phyloP scores from a whole-genome alignment of 305 asterid genomes.

The Solanum hybrid region DNA sequence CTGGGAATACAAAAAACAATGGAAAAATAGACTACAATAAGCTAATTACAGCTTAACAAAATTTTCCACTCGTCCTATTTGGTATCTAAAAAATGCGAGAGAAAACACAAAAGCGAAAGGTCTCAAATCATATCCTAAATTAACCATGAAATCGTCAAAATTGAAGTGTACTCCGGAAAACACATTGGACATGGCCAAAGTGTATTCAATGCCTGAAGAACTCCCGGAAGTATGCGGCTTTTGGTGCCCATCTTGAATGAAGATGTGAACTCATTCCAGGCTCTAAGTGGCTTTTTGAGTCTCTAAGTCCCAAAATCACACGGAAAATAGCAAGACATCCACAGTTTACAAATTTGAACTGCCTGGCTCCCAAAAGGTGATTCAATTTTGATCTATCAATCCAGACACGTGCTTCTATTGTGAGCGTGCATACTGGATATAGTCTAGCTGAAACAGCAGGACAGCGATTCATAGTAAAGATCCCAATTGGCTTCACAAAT shows the following conservation, averaged over 20 bases:
- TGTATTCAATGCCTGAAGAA: background rate
- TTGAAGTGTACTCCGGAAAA: background rate
- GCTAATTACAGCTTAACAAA: constrained; percentile 3
- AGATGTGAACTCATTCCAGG: background rate
- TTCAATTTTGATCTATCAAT: background rate
- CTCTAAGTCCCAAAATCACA: constrained; percentile 4
- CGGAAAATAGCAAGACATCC: constrained; percentile 4
- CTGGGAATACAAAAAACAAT: background rate
- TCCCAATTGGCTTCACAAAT: constrained; percentile 5
- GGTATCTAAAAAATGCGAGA: background rate
- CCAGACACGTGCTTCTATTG: constrained; percentile 1
- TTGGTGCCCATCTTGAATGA: background rate
- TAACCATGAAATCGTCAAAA: background rate
- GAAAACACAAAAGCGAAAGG: background rate
- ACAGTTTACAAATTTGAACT: background rate
- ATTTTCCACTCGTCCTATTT: background rate
- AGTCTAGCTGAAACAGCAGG: background rate
- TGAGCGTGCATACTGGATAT: background rate
- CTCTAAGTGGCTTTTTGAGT: background rate
- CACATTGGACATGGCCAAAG: background rate
- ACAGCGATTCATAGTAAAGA: background rate
- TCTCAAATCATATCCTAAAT: background rate
- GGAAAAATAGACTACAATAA: background rate
- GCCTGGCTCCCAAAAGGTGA: constrained; percentile 5
- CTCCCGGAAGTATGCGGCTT: background rate